A percentile compares a stretch with the other conserved stretches of the same genome.
Conservation (phyloP, 2,329 filamentous ascomycete species). For the Xylariomycetidae sp. region DNA sequence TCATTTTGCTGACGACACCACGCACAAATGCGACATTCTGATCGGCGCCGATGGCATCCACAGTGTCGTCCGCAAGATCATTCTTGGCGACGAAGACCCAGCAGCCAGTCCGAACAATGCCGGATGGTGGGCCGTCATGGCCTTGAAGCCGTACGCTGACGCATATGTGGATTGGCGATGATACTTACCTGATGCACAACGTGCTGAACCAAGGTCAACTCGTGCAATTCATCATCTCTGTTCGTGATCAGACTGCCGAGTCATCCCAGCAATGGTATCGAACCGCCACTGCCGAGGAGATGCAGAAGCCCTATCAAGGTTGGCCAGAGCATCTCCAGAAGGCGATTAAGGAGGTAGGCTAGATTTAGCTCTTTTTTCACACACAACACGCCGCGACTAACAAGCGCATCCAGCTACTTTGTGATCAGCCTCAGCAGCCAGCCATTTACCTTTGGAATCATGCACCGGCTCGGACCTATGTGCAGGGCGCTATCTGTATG, state of each 20-base stretch:
- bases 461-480: slow-evolving; percentile 12
- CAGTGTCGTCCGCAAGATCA: slow-evolving; percentile 30
- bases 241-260: slow-evolving; percentile 6
- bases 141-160: slow-evolving; percentile 13
- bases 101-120: slow-evolving; percentile 15
- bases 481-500: slow-evolving; percentile 15
- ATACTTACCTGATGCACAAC: slow-evolving; percentile 11
- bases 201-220: slow-evolving; percentile 13
- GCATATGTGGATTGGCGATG: slow-evolving; percentile 17
- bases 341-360: slow-evolving; percentile 17
- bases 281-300: slow-evolving; percentile 11
- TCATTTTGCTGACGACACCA: slow-evolving; percentile 15
- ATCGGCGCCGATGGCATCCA: slow-evolving; percentile 35
- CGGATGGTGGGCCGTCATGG: slow-evolving; percentile 17
- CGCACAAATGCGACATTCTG: slow-evolving; percentile 29
- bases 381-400: no score
- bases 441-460: slow-evolving; percentile 22
- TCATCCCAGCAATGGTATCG: slow-evolving; percentile 14
- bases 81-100: slow-evolving; percentile 23
- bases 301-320: slow-evolving; percentile 12
- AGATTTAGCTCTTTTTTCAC: neutral
- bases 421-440: slow-evolving; percentile 12
- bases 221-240: slow-evolving; percentile 16
- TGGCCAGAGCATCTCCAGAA: slow-evolving; percentile 16
- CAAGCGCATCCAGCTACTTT: slow-evolving; percentile 17